A percentile compares a stretch with the other conserved stretches of the same genome.
phyloP scores from a whole-genome alignment of 371 early-diverging fungal genomes.

The Mortierella sp. region DNA sequence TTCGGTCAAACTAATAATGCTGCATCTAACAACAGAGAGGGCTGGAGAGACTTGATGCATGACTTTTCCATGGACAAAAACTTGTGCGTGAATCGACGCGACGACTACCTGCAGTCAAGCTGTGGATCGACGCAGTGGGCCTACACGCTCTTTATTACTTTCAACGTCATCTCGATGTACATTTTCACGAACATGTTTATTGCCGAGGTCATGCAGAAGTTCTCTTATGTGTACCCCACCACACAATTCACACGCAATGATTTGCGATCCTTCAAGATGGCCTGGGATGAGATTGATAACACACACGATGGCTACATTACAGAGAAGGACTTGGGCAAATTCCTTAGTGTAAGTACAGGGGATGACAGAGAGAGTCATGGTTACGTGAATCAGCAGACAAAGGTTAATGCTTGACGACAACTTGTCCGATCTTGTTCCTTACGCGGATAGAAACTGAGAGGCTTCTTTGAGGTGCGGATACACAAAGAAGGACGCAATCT shows the following conservation, averaged over 20 bases:
- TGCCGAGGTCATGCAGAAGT: slow-evolving; percentile 79
- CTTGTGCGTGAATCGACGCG: slow-evolving; percentile 61
- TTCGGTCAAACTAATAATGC: background rate
- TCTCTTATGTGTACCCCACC: slow-evolving; percentile 75
- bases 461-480: too few species aligned
- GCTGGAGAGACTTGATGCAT: slow-evolving; percentile 79
- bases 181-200: slow-evolving; percentile 80
- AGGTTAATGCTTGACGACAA: too few species aligned
- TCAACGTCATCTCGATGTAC: slow-evolving; percentile 81
- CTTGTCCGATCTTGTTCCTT: too few species aligned
- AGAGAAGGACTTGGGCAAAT: slow-evolving; percentile 58
- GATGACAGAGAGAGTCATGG: too few species aligned
- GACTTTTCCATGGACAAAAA: slow-evolving; percentile 72
- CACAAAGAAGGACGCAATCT: too few species aligned
- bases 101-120: slow-evolving; percentile 68
- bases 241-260: slow-evolving; percentile 72
- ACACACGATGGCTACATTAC: slow-evolving; percentile 65
- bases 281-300: slow-evolving; percentile 68
- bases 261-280: slow-evolving; percentile 71
- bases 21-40: slow-evolving; percentile 57
- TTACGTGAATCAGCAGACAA: too few species aligned
- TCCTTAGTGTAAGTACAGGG: slow-evolving; percentile 54
- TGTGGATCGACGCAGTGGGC: slow-evolving; percentile 74
- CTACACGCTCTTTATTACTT: slow-evolving; percentile 71
- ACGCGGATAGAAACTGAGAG: too few species aligned